Conservation (phyloP, 495 filamentous ascomycete species). For the Patellaria atrata region DNA sequence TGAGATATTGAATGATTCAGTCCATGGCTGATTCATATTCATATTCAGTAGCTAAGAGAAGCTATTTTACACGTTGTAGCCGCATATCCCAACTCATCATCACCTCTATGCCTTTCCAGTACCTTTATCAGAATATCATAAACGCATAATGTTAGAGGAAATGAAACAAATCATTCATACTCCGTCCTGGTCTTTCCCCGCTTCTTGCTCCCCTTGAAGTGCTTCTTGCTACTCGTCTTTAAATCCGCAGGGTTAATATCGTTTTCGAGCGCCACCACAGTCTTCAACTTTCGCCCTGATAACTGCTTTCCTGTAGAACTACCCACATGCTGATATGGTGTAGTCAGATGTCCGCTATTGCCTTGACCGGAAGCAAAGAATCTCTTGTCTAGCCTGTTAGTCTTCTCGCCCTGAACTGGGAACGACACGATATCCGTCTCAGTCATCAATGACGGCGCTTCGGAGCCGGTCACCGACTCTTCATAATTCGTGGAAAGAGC, state of each 20-base stretch:
- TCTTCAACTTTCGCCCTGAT: conserved; percentile 68
- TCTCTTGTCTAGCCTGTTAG: conserved; percentile 59
- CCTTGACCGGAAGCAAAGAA: conserved; percentile 64
- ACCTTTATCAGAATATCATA: too few species aligned
- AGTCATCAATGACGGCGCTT: conserved; percentile 25
- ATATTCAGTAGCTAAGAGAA: too few species aligned
- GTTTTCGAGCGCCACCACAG: conserved; percentile 74
- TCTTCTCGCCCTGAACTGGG: conserved; percentile 47
- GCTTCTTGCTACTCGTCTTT: conserved; percentile 69
- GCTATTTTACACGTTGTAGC: too few species aligned
- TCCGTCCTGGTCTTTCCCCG: conserved; percentile 35
- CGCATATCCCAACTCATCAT: too few species aligned
- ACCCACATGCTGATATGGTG: conserved; percentile 79
- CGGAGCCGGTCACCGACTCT: conserved; percentile 17
- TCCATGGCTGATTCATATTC: too few species aligned
- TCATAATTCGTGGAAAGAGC: conserved; percentile 31
- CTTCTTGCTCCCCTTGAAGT: conserved; percentile 65
- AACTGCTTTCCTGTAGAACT: conserved; percentile 72
- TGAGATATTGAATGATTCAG: too few species aligned
- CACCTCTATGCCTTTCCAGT: too few species aligned
- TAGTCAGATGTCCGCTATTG: conserved; percentile 49
- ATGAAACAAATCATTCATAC: too few species aligned
- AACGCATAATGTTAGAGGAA: too few species aligned
- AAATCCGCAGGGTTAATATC: conserved; percentile 75
- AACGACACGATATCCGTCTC: conserved; percentile 24